These are phyloP conservation scores for Neurospora cerealis DNA, from an alignment of 495 filamentous ascomycete genomes.

Conservation along the genomic window DNA sequence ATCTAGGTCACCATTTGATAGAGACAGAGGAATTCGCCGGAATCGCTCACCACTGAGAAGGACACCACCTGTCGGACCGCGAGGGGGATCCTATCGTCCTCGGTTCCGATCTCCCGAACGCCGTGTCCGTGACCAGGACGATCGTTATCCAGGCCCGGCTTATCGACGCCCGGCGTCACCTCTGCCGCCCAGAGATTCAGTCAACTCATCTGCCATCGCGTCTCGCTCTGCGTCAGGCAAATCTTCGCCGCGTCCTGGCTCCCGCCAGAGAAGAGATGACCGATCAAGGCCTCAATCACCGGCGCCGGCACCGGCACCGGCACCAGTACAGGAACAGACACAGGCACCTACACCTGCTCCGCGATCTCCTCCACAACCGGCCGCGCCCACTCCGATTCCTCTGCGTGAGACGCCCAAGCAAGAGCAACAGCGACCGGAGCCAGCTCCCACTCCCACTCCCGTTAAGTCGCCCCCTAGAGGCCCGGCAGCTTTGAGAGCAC, in stretches of 20 bases:
- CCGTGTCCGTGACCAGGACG: slow-evolving; percentile 34
- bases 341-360: slow-evolving; percentile 18
- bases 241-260: slow-evolving; percentile 34
- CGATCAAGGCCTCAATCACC: slow-evolving; percentile 32
- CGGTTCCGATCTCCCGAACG: slow-evolving; percentile 35
- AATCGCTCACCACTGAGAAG: slow-evolving; percentile 30
- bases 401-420: slow-evolving; percentile 19
- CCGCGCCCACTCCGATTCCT: slow-evolving; percentile 15
- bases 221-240: slow-evolving; percentile 33
- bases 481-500: slow-evolving; percentile 36
- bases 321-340: neutral
- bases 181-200: slow-evolving; percentile 30
- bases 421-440: slow-evolving; percentile 2
- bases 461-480: slow-evolving; percentile 35
- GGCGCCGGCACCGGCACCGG: slow-evolving; percentile 13
- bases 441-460: slow-evolving; percentile 16
- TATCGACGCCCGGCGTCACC: slow-evolving; percentile 25
- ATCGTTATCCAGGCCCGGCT: slow-evolving; percentile 26
- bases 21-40: slow-evolving; percentile 28
- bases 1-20: slow-evolving; percentile 37
- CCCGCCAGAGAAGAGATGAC: slow-evolving; percentile 29
- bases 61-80: slow-evolving; percentile 23
- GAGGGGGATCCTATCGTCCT: slow-evolving; percentile 29
- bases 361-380: neutral
- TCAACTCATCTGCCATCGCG: slow-evolving; percentile 31